Evolutionary conservation across 2,329 filamentous ascomycete species (phyloP), one percentile per base, ranked within the genome.

Genomic region (Penicillium thymicola): DNA sequence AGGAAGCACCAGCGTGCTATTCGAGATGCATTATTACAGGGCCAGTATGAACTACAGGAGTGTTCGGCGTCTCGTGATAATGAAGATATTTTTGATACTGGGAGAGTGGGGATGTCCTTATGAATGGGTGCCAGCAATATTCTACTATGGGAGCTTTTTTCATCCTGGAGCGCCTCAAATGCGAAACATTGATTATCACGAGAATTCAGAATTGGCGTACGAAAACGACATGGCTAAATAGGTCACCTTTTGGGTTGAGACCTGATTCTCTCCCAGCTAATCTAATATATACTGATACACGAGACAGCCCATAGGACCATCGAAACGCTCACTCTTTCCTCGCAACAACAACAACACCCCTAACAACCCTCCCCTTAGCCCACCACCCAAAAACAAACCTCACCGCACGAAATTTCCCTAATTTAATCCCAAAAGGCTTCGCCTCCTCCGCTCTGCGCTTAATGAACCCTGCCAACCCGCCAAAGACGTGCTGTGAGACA

Each of bases 401-500:
- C 3, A 74, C 74, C 1, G 61, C 67, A 27, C 63, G 59, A 37
- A 74, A 74, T 37, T 68, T 68, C 0, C 76, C 75, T 55, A 79
- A 57, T 3, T 69, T 66, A 30, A 78, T 56, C 2, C 77, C 75
- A 58, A 72, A 69, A 28, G 51, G 56, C 37, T 62, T 64, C 49
- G 78, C 57, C 36, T 72, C 70, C 21, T 46, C 53, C n/a, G 76
- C 68, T 54, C 72, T 71, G n/a, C 60, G 54, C 10, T 66, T 64
- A 27, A 85, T 67, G 54, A 78, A 83, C 1, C 51, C 61, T 4
- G 78, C 75, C 16, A 85, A 65, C 0, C 81, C 81, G 0, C 67
- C 60, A 62, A 85, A 85, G 0, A 84, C 82, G 58, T 82, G 67
- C 5, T 77, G 72, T 2, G 82, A 81, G 18, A 85, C 72, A 62